Conservation (phyloP, 1,284 basidiomycete species). For the Phylloporus sp. region DNA sequence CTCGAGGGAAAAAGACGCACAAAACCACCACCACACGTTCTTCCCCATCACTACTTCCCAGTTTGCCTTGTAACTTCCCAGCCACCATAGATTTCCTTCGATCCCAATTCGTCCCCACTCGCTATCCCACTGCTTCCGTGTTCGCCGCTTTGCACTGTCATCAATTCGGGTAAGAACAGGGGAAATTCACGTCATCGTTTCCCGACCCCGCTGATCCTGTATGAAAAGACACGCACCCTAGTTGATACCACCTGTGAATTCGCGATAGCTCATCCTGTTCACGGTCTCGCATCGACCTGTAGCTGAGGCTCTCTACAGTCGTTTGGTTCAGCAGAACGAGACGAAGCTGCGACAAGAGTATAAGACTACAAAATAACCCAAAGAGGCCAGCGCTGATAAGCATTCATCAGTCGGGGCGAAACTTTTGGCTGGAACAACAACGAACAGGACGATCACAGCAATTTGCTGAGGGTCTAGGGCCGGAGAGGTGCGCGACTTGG, state of each 20-base stretch:
- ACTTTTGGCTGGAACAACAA: background rate
- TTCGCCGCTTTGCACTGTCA: constrained; percentile 50
- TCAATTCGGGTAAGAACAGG: constrained; percentile 8
- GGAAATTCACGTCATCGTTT: background rate
- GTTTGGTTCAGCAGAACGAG: constrained; percentile 71
- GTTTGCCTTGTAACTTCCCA: constrained; percentile 60
- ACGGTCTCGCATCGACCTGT: constrained; percentile 60
- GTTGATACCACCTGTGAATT: constrained; percentile 51
- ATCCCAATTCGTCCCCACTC: constrained; percentile 76
- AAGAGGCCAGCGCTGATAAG: constrained; percentile 53
- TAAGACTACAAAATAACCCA: constrained; percentile 63
- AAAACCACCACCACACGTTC: constrained; percentile 66
- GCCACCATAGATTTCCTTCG: constrained; percentile 90
- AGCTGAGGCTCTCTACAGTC: constrained; percentile 76
- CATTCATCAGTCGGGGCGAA: constrained; percentile 13
- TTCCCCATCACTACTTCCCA: constrained; percentile 82
- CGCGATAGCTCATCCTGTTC: constrained; percentile 57
- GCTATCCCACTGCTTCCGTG: constrained; percentile 61
- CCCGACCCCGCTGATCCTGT: constrained; percentile 1
- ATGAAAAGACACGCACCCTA: constrained; percentile 49
- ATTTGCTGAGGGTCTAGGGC: constrained; percentile 35
- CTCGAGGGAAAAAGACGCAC: constrained; percentile 51
- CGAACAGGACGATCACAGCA: constrained; percentile 34
- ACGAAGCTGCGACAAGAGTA: constrained; percentile 63
- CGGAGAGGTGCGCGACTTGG: constrained; percentile 27